Evolutionary conservation across 1,284 basidiomycete species (phyloP).

Genomic region (Rhodotorula sp.): DNA sequence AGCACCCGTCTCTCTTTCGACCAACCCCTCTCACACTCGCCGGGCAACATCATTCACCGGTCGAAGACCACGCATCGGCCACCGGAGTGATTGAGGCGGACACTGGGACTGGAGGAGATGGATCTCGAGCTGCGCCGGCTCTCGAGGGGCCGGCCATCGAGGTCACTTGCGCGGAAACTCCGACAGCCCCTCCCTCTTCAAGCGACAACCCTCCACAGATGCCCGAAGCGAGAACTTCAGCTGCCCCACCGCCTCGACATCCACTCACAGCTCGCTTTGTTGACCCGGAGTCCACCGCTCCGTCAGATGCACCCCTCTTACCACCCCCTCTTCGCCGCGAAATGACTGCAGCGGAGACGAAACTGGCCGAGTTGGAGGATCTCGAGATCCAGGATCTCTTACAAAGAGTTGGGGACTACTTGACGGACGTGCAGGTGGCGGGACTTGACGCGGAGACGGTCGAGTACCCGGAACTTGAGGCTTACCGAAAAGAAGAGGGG

Average conservation of each 20-base stretch:
- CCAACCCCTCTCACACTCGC: no score
- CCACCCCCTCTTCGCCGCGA: neutral
- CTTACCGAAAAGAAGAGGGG: slow-evolving; percentile 1
- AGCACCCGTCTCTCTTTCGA: no score
- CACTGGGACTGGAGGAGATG: no score
- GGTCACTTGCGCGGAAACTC: no score
- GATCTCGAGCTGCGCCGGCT: no score
- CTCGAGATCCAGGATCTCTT: slow-evolving; percentile 22
- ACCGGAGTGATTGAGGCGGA: no score
- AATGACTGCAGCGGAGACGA: neutral
- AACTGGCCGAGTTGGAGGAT: slow-evolving; percentile 32
- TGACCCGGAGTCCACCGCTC: neutral
- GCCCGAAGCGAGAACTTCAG: neutral
- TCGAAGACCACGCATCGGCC: no score
- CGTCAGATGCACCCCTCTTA: neutral
- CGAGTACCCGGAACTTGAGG: slow-evolving; percentile 3
- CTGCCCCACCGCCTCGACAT: neutral
- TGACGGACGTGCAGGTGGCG: slow-evolving; percentile 21
- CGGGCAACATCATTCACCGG: no score
- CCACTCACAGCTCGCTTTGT: neutral
- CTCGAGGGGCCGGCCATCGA: no score
- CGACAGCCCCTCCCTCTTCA: no score
- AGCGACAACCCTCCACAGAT: no score
- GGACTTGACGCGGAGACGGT: neutral
- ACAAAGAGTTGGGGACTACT: slow-evolving; percentile 19